These are phyloP conservation scores for Gelatoporia subvermispora DNA, from an alignment of 768 basidiomycete species.

Conservation along the genomic window DNA sequence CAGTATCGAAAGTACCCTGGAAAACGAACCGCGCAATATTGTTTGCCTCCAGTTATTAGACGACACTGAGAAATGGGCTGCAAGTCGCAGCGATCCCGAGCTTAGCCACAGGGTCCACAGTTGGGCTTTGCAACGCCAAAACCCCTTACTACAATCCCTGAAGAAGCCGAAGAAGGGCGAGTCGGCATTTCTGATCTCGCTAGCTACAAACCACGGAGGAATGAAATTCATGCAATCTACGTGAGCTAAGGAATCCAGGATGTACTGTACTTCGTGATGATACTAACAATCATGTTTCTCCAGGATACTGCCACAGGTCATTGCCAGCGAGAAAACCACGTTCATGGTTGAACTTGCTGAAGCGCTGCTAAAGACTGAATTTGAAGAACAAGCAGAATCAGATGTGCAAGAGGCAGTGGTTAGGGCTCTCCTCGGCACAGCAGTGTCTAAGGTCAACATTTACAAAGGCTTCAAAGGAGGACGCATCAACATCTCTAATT, in stretches of 20 bases:
- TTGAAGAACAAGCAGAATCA: too few relatives aligned
- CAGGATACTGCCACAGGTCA: background rate
- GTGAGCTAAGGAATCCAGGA: background rate
- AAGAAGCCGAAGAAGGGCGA: background rate
- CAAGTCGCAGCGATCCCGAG: background rate
- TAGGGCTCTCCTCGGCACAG: background rate
- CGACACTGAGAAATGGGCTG: background rate
- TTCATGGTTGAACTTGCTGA: background rate
- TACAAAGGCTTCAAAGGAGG: background rate
- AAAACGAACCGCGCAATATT: constrained; percentile 1
- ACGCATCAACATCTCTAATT: too few relatives aligned
- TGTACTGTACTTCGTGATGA: background rate
- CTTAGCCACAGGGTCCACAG: background rate
- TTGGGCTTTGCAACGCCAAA: background rate
- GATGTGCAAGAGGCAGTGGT: too few relatives aligned
- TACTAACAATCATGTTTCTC: background rate
- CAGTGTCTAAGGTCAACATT: background rate
- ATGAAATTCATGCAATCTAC: background rate
- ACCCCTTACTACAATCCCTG: background rate
- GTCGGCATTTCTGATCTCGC: background rate
- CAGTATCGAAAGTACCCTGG: background rate
- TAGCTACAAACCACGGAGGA: background rate
- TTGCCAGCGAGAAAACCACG: background rate
- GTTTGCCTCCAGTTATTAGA: background rate
- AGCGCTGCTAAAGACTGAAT: background rate